phyloP scores from a whole-genome alignment of 768 basidiomycete genomes.

The Lactifluus rugatus region DNA sequence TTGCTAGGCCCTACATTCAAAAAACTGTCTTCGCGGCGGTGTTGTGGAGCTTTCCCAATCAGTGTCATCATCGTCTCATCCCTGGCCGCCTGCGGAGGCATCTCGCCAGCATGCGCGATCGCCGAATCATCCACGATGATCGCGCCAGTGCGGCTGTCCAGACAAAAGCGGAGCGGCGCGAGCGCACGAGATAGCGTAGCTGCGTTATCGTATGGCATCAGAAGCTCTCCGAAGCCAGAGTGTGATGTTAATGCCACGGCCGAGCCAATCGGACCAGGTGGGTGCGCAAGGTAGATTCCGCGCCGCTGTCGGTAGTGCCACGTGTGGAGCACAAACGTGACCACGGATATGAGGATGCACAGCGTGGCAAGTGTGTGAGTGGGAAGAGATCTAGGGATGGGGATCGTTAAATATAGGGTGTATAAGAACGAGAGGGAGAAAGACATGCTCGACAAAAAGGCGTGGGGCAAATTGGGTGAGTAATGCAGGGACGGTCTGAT shows the following conservation, averaged over 20 bases:
- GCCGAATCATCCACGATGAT: slow-evolving; percentile 14
- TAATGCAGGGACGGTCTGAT: slow-evolving; percentile 31
- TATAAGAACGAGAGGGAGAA: not conserved
- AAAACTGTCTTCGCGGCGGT: not conserved
- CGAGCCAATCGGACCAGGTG: slow-evolving; percentile 11
- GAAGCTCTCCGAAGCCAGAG: slow-evolving; percentile 18
- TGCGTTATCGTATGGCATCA: slow-evolving; percentile 10
- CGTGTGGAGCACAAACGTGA: slow-evolving; percentile 40
- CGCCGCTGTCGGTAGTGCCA: slow-evolving; percentile 25
- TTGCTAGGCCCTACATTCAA: too few species aligned
- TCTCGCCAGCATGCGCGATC: not conserved
- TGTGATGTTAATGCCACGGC: slow-evolving; percentile 12
- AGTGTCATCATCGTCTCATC: slow-evolving; percentile 18
- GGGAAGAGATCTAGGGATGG: not conserved
- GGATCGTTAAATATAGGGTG: not conserved
- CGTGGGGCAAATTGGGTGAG: slow-evolving; percentile 37
- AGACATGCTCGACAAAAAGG: slow-evolving; percentile 49
- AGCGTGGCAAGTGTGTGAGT: slow-evolving; percentile 30
- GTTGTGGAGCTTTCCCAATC: not conserved
- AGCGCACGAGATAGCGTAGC: slow-evolving; percentile 2
- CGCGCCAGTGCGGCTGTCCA: slow-evolving; percentile 19
- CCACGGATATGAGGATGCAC: slow-evolving; percentile 39
- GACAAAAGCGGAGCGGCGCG: slow-evolving; percentile 13
- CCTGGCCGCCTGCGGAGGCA: not conserved
- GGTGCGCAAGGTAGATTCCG: slow-evolving; percentile 10